phyloP scores from a whole-genome alignment of 352 stramenopile genomes.

The Phytophthora syringae region DNA sequence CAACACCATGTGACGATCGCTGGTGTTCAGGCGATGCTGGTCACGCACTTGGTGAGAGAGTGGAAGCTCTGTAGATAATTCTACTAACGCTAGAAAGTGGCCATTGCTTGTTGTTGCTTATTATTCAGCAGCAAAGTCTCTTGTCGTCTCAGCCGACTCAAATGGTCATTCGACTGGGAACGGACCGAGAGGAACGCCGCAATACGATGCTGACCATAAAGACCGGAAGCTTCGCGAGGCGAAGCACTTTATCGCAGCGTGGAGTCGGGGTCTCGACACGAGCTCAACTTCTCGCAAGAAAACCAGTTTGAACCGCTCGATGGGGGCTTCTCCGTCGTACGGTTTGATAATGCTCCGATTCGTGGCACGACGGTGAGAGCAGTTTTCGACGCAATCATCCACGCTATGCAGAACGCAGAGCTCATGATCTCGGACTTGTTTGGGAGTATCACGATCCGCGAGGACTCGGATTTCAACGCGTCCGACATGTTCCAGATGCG shows the following conservation, averaged over 20 bases:
- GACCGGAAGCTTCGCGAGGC: conserved; percentile 26
- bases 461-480: conserved; percentile 55
- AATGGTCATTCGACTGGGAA: conserved; percentile 24
- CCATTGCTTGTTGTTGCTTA: background rate
- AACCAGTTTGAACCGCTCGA: conserved; percentile 42
- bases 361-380: conserved; percentile 20
- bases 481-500: conserved; percentile 43
- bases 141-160: conserved; percentile 13
- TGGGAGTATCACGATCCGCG: conserved; percentile 48
- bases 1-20: conserved; percentile 28
- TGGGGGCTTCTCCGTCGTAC: conserved; percentile 38
- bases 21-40: conserved; percentile 13
- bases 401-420: conserved; percentile 52
- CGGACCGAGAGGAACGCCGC: conserved; percentile 23
- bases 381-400: conserved; percentile 45
- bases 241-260: conserved; percentile 27
- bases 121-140: conserved; percentile 21
- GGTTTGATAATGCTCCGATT: conserved; percentile 46
- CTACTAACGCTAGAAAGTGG: background rate
- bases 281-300: conserved; percentile 27
- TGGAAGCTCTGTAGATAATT: background rate
- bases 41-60: conserved; percentile 8
- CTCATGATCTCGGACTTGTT: conserved; percentile 61
- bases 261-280: conserved; percentile 26
- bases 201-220: conserved; percentile 32